These are phyloP conservation scores for Amborella trichopoda DNA, from an alignment of 164 flowering plant species.

Conservation along the genomic window DNA sequence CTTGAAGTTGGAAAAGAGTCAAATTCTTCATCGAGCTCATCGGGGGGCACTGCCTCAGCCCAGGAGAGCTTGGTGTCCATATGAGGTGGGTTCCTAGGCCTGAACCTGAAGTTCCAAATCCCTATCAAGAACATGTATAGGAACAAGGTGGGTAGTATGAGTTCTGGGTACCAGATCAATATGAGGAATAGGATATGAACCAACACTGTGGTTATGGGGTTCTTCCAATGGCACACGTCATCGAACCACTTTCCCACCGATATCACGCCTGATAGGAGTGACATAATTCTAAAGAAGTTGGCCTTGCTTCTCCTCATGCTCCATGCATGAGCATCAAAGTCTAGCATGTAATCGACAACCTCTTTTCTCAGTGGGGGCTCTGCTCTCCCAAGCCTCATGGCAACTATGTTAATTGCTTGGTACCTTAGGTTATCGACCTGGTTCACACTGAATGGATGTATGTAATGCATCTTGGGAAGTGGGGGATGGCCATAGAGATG, in stretches of 20 bases:
- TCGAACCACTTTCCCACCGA: conserved; percentile 26
- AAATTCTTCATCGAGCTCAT: conserved; percentile 51
- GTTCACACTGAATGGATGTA: conserved; percentile 44
- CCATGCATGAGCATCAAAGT: conserved; percentile 54
- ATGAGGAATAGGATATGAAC: conserved; percentile 42
- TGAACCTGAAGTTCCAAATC: conserved; percentile 39
- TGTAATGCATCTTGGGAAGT: conserved; percentile 51
- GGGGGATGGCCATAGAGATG: conserved; percentile 35
- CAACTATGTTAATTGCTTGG: conserved; percentile 48
- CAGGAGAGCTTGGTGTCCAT: conserved; percentile 49
- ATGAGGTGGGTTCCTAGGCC: conserved; percentile 43
- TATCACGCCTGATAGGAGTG: conserved; percentile 30
- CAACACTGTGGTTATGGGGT: conserved; percentile 39
- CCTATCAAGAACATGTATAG: conserved; percentile 53
- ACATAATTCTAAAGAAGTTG: conserved; percentile 46
- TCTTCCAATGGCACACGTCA: conserved; percentile 41
- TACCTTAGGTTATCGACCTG: conserved; percentile 35
- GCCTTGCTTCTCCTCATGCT: conserved; percentile 63
- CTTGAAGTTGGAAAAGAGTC: conserved; percentile 48
- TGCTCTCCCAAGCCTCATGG: conserved; percentile 37
- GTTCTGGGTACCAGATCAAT: conserved; percentile 43
- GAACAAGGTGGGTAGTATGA: conserved; percentile 42
- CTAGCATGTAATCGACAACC: conserved; percentile 57
- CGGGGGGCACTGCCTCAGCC: conserved; percentile 43
- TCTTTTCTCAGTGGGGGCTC: conserved; percentile 53